phyloP scores from a whole-genome alignment of 1,284 basidiomycete genomes.

The Trichosporon asahii region DNA sequence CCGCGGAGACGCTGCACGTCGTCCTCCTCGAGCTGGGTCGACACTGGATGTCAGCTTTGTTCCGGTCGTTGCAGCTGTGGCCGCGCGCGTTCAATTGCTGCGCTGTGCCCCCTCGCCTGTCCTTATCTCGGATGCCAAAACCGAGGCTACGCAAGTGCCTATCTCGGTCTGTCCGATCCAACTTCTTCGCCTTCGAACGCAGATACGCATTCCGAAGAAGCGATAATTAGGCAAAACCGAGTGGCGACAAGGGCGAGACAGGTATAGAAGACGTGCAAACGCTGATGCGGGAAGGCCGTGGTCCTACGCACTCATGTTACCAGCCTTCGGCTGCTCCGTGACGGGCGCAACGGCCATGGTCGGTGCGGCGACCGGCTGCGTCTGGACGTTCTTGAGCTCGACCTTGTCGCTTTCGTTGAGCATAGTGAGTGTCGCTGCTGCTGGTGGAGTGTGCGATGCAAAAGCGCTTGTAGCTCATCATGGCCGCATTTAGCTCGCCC shows the following conservation, averaged over 20 bases:
- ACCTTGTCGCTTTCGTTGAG: constrained; percentile 3
- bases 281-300: no score
- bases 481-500: neutral
- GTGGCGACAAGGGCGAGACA: no score
- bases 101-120: no score
- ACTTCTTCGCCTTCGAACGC: no score
- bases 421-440: neutral
- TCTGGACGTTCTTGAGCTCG: neutral
- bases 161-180: no score
- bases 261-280: no score
- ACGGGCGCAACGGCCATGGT: neutral
- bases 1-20: constrained; percentile 43
- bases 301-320: neutral
- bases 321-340: neutral
- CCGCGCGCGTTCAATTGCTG: no score
- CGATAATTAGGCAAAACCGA: no score
- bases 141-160: no score
- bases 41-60: neutral
- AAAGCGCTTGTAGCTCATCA: neutral
- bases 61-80: no score
- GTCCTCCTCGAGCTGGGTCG: constrained; percentile 24
- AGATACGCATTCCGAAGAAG: no score
- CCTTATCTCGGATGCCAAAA: no score
- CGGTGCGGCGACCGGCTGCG: neutral
- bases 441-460: neutral